A percentile compares a stretch with the other conserved stretches of the same genome.
Evolutionary conservation across 495 filamentous ascomycete species (phyloP).

Genomic region (Parachaetomium inaequale): DNA sequence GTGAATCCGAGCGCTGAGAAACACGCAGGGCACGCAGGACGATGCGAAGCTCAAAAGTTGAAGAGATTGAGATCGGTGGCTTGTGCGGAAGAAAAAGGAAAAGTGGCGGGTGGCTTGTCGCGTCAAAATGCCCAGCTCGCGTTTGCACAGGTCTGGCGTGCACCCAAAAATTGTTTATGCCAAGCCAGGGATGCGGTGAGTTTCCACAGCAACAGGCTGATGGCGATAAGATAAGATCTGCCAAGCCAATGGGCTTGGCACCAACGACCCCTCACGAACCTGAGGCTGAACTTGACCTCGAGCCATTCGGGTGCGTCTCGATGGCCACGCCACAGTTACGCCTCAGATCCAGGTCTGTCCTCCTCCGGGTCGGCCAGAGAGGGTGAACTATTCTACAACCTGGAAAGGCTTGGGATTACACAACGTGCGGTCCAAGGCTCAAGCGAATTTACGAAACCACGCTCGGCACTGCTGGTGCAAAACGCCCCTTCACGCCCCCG

Average conservation of each 20-base stretch:
- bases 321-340: too few relatives aligned
- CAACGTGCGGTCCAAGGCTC: too few relatives aligned
- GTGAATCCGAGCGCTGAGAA: not conserved
- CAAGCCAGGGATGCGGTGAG: not conserved
- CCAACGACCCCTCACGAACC: not conserved
- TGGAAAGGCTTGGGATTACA: too few relatives aligned
- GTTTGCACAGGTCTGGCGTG: not conserved
- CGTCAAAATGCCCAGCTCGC: not conserved
- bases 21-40: not conserved
- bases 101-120: not conserved
- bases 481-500: too few relatives aligned
- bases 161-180: slow-evolving; percentile 13
- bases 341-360: too few relatives aligned
- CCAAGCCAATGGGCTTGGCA: not conserved
- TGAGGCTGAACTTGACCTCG: not conserved
- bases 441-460: too few relatives aligned
- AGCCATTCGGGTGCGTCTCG: too few relatives aligned
- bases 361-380: too few relatives aligned
- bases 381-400: too few relatives aligned
- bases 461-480: too few relatives aligned
- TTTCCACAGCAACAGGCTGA: slow-evolving; percentile 16
- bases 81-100: slow-evolving; percentile 1
- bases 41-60: not conserved
- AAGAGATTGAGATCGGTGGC: not conserved
- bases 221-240: slow-evolving; percentile 24